These are phyloP conservation scores for Haplographium delicatum DNA, from an alignment of 495 filamentous ascomycete genomes.

Conservation along the genomic window DNA sequence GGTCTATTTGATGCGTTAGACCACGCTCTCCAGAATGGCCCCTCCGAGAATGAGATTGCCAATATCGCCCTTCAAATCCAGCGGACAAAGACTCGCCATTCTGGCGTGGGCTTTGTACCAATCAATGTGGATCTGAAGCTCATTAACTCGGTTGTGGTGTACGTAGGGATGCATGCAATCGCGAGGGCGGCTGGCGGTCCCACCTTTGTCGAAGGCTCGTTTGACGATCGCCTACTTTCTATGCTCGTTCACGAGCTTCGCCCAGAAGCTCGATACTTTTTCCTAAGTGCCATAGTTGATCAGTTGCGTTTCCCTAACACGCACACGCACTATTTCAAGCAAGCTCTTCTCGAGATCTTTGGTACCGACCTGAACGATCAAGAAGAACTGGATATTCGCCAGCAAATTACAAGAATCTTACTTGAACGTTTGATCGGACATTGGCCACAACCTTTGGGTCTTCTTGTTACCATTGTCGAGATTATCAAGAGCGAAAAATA, in stretches of 20 bases:
- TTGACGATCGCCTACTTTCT: slow-evolving; percentile 70
- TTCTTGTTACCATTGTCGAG: slow-evolving; percentile 86
- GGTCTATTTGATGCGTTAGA: slow-evolving; percentile 68
- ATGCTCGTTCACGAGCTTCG: slow-evolving; percentile 66
- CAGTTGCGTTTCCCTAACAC: slow-evolving; percentile 87
- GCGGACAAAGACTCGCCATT: slow-evolving; percentile 42
- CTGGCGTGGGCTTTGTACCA: slow-evolving; percentile 56
- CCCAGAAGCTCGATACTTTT: slow-evolving; percentile 77
- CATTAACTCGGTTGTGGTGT: slow-evolving; percentile 76
- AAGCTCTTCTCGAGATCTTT: slow-evolving; percentile 82
- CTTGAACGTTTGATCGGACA: slow-evolving; percentile 83
- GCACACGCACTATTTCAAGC: slow-evolving; percentile 89
- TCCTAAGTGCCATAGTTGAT: slow-evolving; percentile 80
- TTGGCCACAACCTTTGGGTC: slow-evolving; percentile 93
- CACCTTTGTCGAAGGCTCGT: slow-evolving; percentile 61
- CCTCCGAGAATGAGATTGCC: slow-evolving; percentile 61
- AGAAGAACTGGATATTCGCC: slow-evolving; percentile 74
- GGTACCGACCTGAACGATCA: slow-evolving; percentile 69
- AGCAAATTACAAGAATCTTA: slow-evolving; percentile 83
- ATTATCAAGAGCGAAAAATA: slow-evolving; percentile 85
- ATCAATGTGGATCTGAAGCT: slow-evolving; percentile 64
- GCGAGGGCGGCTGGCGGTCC: slow-evolving; percentile 48
- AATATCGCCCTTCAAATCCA: slow-evolving; percentile 65
- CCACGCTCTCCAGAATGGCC: slow-evolving; percentile 52
- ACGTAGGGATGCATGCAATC: slow-evolving; percentile 70